phyloP scores from a whole-genome alignment of 352 stramenopile species.

The Globisporangium ultimum region DNA sequence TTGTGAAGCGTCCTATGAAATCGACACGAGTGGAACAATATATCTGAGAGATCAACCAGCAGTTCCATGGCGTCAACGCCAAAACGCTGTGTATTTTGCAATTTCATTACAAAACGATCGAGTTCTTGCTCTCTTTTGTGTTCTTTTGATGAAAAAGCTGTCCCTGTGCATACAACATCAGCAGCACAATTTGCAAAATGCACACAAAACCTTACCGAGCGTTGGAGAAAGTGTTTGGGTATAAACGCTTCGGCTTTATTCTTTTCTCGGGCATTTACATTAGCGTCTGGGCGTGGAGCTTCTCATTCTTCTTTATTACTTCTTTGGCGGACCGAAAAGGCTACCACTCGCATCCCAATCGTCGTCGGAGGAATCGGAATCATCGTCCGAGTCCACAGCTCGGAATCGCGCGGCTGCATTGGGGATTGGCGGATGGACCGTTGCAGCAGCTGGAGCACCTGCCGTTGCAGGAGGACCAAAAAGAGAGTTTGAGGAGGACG shows the following conservation, averaged over 20 bases:
- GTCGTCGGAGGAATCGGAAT: slow-evolving; percentile 39
- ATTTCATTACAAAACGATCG: too few species aligned
- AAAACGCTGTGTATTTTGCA: too few species aligned
- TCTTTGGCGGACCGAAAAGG: slow-evolving; percentile 50
- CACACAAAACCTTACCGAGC: neutral
- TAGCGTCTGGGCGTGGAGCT: neutral
- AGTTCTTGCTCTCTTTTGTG: too few species aligned
- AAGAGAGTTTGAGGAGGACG: slow-evolving; percentile 8
- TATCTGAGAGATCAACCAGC: too few species aligned
- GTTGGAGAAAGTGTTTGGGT: neutral
- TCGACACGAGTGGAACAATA: too few species aligned
- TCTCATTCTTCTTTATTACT: slow-evolving; percentile 3
- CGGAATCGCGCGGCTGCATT: slow-evolving; percentile 45
- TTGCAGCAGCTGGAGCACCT: slow-evolving; percentile 11
- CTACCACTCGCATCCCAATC: slow-evolving; percentile 65
- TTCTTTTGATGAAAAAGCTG: too few species aligned
- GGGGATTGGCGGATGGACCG: slow-evolving; percentile 41
- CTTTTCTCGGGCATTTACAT: neutral
- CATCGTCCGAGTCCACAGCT: slow-evolving; percentile 35
- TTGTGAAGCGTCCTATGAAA: too few species aligned
- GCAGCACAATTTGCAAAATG: too few species aligned
- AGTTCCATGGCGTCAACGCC: too few species aligned
- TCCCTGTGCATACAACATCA: too few species aligned
- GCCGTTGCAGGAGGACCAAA: slow-evolving; percentile 22
- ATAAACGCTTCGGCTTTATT: slow-evolving; percentile 5